Base-by-base conservation (phyloP, 2,329 filamentous ascomycete species). In the Epichloe baconii region DNA sequence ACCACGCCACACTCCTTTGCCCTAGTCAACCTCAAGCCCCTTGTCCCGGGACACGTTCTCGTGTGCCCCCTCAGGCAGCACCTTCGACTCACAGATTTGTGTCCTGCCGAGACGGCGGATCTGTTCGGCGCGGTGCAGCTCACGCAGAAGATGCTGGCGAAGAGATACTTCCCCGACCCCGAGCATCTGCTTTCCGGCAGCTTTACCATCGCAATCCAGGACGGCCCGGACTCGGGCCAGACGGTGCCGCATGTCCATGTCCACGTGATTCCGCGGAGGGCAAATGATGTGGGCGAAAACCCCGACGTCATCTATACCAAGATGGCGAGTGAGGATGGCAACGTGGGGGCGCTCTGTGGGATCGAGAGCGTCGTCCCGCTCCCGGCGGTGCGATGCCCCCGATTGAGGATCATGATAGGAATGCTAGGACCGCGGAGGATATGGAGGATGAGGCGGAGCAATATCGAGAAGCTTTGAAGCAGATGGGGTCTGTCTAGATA, bases 181-280 rank as follows among this genome's bases (percentile, higher is more conserved):
- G 49, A 60, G 19, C 44, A 49, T 15, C 26, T 49, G 42, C 64
- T 68, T 10, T 68, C 81, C 5, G 81, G 86, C 10, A 86, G 87
- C 53, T 85, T 97, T 70, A 97, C 95, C 64, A 83, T 98, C 47
- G 90, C 91, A 0, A 78, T 98, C n/a, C 93, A 98, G 66, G 93
- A 98, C 66, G 93, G 93, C 19, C 72, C 75, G 35, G 88, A 89
- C 53, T 88, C 93, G 1, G 93, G 93, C 0, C 93, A 98, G 76
- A 95, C 88, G 52, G 91, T 98, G 44, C 76, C 88, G 8, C 93
- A 98, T 69, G 82, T 96, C 14, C 93, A 98, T 69, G 86, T 89
- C 26, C 93, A 98, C 70, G 79, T 96, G 47, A 91, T 96, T 50
- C 90, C 90, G 19, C 73, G 90, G 53, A 72, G 70, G 52, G 77